phyloP scores from a whole-genome alignment of 2,329 filamentous ascomycete species.

The Trichoderma semiorbis region DNA sequence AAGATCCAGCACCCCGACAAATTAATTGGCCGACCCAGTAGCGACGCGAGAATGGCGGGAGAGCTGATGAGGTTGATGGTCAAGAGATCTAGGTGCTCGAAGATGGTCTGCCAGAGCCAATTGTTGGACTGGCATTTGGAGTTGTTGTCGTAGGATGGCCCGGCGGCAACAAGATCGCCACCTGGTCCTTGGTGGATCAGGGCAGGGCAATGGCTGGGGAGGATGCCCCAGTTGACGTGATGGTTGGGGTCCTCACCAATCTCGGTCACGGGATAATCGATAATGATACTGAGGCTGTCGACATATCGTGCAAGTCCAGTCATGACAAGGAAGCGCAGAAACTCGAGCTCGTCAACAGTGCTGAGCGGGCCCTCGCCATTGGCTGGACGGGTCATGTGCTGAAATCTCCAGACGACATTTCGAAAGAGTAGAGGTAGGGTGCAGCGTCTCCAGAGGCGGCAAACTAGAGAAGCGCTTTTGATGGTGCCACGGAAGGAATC shows the following conservation, averaged over 20 bases:
- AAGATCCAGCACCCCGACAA: conserved; percentile 62
- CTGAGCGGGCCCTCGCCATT: conserved; percentile 20
- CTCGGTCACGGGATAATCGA: conserved; percentile 29
- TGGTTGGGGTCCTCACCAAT: conserved; percentile 29
- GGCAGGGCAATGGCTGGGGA: conserved; percentile 30
- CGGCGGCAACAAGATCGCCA: not conserved
- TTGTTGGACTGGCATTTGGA: conserved; percentile 27
- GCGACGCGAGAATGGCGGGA: conserved; percentile 57
- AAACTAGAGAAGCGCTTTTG: conserved; percentile 55
- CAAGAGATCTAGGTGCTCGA: conserved; percentile 50
- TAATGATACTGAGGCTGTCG: conserved; percentile 40
- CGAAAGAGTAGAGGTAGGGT: conserved; percentile 56
- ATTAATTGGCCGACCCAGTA: conserved; percentile 56
- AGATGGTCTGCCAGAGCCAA: conserved; percentile 55
- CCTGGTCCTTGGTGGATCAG: conserved; percentile 23
- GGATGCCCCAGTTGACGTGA: conserved; percentile 29
- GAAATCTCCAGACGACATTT: conserved; percentile 44
- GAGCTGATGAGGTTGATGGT: conserved; percentile 58
- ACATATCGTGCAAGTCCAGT: conserved; percentile 40
- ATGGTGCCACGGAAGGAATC: conserved; percentile 34
- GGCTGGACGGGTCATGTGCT: conserved; percentile 30
- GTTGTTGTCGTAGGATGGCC: not conserved
- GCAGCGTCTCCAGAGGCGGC: conserved; percentile 49
- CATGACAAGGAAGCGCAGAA: conserved; percentile 39
- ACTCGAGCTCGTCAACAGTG: conserved; percentile 30